Base-by-base conservation (phyloP, 2,329 filamentous ascomycete genomes). In the Penicillium sp. region DNA sequence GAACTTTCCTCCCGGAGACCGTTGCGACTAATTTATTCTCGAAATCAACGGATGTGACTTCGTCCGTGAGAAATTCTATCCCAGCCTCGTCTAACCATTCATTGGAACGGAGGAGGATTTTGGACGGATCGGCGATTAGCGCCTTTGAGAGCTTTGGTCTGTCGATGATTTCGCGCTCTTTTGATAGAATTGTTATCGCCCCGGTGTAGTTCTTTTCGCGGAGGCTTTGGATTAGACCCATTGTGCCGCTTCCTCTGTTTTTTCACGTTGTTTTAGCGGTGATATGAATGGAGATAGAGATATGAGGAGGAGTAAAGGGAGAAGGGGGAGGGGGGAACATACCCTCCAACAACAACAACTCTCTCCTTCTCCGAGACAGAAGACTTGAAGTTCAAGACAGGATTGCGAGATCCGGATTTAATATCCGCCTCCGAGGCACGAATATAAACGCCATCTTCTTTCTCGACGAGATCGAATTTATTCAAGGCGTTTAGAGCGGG, bases 71-170 rank as follows among this genome's bases (percentile, higher is more conserved):
- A 4, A 81, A 76, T 2, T 85, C 78, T 48, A 87, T 81, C 10
- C 78, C 79, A 2, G 81, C 80, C 24, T 81, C 76, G 52, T 80
- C 86, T 72, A 90, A 97, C 83, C 89, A 97, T 27, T 86, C 84
- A 57, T 85, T 81, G 46, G 89, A 83, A 55, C 94, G 83, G 80
- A 86, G 88, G 34, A 88, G 85, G 36, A 96, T 75, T 75, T 96
- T 96, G 37, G 82, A 80, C 1, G 85, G 73, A 68, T 99, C 93
- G 6, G 89, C 84, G 56, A 97, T 82, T 10, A 99, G 80, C 0
- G 93, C 91, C 75, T 99, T 99, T 67, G 92, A 97, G 34, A 99
- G 82, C 79, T 97, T 97, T 9, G 94, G 91, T 17, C 94, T 85
- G 75, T 99, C 94, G 63, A 97, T 92, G 27, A 88, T 81, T 69